These are phyloP conservation scores for Colletotrichum neosansevieriae DNA, from an alignment of 2,329 filamentous ascomycete genomes.

Conservation along the genomic window DNA sequence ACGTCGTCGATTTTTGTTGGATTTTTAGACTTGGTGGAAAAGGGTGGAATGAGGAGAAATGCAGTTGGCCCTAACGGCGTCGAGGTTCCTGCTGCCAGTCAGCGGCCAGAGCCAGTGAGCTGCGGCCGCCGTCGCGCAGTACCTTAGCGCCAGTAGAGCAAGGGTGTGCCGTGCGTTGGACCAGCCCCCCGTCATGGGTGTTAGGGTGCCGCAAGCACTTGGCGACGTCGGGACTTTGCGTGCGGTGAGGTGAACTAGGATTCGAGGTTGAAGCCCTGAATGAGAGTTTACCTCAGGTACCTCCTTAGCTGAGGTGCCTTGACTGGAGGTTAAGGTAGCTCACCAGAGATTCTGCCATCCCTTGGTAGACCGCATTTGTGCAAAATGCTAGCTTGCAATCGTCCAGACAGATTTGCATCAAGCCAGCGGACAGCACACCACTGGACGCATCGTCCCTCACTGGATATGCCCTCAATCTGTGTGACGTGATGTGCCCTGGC, in stretches of 20 bases:
- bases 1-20: slow-evolving; percentile 12
- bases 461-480: slow-evolving; percentile 24
- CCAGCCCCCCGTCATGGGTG: slow-evolving; percentile 12
- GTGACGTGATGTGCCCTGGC: slow-evolving; percentile 34
- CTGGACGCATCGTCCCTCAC: slow-evolving; percentile 49
- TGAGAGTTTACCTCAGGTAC: no score
- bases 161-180: slow-evolving; percentile 27
- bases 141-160: slow-evolving; percentile 20
- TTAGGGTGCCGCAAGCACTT: slow-evolving; percentile 27
- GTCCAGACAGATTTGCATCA: neutral
- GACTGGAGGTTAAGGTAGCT: no score
- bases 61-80: neutral
- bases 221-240: no score
- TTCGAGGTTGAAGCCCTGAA: neutral
- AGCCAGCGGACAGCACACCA: slow-evolving; percentile 1
- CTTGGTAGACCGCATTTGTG: no score
- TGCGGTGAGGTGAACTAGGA: neutral
- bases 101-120: slow-evolving; percentile 27
- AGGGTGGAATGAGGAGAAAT: slow-evolving; percentile 28
- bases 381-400: no score
- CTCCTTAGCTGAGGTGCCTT: no score
- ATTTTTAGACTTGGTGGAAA: slow-evolving; percentile 22
- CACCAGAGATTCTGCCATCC: neutral
- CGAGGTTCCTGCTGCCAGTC: slow-evolving; percentile 21
- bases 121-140: slow-evolving; percentile 32